A percentile compares a stretch with the other conserved stretches of the same genome.
These are phyloP conservation scores for Lipomyces starkeyi DNA, from an alignment of 805 yeast species.

Conservation along the genomic window DNA sequence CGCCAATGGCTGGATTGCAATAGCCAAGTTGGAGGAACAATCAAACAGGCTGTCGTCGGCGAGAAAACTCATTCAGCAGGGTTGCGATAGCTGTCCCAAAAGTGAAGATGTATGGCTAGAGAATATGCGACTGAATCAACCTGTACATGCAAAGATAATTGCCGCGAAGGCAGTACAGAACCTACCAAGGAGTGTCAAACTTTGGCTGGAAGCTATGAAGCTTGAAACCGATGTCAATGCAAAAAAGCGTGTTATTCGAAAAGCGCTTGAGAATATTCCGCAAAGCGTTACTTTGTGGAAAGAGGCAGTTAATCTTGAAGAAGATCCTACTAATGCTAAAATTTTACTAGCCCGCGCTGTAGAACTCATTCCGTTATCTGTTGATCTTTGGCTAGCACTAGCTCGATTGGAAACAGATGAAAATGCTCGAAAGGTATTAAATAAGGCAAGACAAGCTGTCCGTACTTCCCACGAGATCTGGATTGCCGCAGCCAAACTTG, in stretches of 20 bases:
- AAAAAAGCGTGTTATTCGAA: slow-evolving; percentile 65
- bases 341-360: slow-evolving; percentile 69
- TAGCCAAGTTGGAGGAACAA: slow-evolving; percentile 77
- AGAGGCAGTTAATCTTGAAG: slow-evolving; percentile 64
- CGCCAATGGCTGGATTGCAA: slow-evolving; percentile 84
- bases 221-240: slow-evolving; percentile 64
- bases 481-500: slow-evolving; percentile 72
- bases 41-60: slow-evolving; percentile 65
- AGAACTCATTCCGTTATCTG: slow-evolving; percentile 67
- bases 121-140: slow-evolving; percentile 64
- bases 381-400: slow-evolving; percentile 69
- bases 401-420: slow-evolving; percentile 53
- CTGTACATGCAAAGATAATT: slow-evolving; percentile 60
- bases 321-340: slow-evolving; percentile 54
- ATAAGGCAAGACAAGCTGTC: slow-evolving; percentile 63
- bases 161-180: slow-evolving; percentile 68
- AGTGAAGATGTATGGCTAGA: slow-evolving; percentile 85
- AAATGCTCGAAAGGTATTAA: slow-evolving; percentile 62
- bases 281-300: slow-evolving; percentile 69
- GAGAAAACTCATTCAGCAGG: slow-evolving; percentile 66
- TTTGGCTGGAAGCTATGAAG: slow-evolving; percentile 77
- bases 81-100: slow-evolving; percentile 69
- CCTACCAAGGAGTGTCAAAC: slow-evolving; percentile 59
- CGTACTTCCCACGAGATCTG: slow-evolving; percentile 61
- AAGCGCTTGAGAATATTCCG: slow-evolving; percentile 73